Evolutionary conservation across 2,329 filamentous ascomycete species (phyloP).

Genomic region (Fusarium sp.): DNA sequence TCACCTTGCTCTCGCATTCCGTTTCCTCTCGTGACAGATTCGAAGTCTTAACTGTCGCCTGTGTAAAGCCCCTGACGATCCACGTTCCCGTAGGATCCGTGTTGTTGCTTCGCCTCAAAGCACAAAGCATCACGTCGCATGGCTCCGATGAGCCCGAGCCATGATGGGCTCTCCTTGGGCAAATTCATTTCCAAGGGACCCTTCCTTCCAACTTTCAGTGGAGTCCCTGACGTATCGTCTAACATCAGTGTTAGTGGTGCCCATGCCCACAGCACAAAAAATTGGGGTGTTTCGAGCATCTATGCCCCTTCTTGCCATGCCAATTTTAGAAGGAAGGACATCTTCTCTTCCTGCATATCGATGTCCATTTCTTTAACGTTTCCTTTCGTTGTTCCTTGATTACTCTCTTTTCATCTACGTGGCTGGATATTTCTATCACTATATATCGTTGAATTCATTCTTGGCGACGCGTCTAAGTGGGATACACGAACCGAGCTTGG

Average conservation of each 20-base stretch:
- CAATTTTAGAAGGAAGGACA: conserved; percentile 12
- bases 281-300: conserved; percentile 14
- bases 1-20: neutral
- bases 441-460: conserved; percentile 13
- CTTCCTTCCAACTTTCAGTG: conserved; percentile 17
- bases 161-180: conserved; percentile 17
- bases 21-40: neutral
- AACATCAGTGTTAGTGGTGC: conserved; percentile 5
- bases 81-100: conserved; percentile 5
- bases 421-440: conserved; percentile 6
- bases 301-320: conserved; percentile 11
- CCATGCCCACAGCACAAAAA: conserved; percentile 21
- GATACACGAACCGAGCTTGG: conserved; percentile 19
- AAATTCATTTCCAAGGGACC: conserved; percentile 32
- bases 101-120: conserved; percentile 12
- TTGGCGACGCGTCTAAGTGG: conserved; percentile 29
- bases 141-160: neutral
- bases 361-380: neutral
- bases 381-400: conserved; percentile 4
- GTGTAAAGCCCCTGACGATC: conserved; percentile 7
- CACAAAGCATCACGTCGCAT: neutral
- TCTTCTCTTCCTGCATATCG: neutral
- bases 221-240: conserved; percentile 32
- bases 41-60: neutral
- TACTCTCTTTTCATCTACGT: conserved; percentile 12